These are phyloP conservation scores for Fusarium goolgardi DNA, from an alignment of 2,329 filamentous ascomycete genomes.

Conservation along the genomic window DNA sequence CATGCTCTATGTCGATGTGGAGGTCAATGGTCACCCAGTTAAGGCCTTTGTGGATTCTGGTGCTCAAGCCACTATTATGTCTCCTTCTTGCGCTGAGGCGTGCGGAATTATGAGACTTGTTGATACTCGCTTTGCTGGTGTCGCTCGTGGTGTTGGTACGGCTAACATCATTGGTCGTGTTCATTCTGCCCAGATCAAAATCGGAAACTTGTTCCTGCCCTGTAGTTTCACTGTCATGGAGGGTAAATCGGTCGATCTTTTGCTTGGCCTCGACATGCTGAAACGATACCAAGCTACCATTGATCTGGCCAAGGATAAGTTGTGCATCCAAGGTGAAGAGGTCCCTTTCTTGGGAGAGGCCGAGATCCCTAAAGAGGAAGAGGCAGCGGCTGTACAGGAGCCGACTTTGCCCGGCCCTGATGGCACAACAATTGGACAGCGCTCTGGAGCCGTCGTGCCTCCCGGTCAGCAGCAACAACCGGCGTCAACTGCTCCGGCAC, in stretches of 20 bases:
- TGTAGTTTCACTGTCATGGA: conserved; percentile 99
- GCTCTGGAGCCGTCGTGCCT: conserved; percentile 77
- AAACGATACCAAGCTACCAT: conserved; percentile 95
- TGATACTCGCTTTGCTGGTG: conserved; percentile 89
- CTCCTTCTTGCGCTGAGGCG: conserved; percentile 86
- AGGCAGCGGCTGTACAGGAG: conserved; percentile 80
- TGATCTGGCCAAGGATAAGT: conserved; percentile 83
- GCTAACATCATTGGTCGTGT: conserved; percentile 95
- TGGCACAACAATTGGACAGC: conserved; percentile 87
- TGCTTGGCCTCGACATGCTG: conserved; percentile 95
- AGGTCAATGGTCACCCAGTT: conserved; percentile 91
- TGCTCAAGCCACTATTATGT: conserved; percentile 99
- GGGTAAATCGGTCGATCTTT: conserved; percentile 92
- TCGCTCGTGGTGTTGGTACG: conserved; percentile 93
- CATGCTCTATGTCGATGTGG: conserved; percentile 95
- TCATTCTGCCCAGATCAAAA: conserved; percentile 93
- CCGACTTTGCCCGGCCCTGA: conserved; percentile 86
- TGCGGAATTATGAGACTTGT: conserved; percentile 98
- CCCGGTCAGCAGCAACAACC: conserved; percentile 37
- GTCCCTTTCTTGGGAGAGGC: conserved; percentile 92
- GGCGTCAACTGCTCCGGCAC: conserved; percentile 31
- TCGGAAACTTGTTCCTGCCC: conserved; percentile 85
- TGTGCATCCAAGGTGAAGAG: conserved; percentile 89
- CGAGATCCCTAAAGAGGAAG: conserved; percentile 89
- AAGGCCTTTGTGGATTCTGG: conserved; percentile 98